A percentile compares a stretch with the other conserved stretches of the same genome.
phyloP scores from a whole-genome alignment of 2,329 filamentous ascomycete species.

The Polytolypa hystricis region DNA sequence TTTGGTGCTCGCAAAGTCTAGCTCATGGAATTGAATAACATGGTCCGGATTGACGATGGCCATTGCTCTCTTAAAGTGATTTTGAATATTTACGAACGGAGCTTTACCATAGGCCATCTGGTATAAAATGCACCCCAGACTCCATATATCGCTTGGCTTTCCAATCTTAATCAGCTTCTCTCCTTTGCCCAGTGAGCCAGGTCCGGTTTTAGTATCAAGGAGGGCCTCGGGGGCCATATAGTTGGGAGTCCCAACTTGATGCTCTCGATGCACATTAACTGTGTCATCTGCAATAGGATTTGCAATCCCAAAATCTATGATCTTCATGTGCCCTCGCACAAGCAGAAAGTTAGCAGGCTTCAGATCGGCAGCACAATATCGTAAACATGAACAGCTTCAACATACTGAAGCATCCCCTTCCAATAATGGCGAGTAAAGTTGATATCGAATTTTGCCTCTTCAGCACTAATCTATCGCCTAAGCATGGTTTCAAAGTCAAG shows the following conservation, averaged over 20 bases:
- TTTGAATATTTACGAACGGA: constrained; percentile 74
- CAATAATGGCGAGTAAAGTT: constrained; percentile 82
- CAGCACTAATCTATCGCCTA: constrained; percentile 52
- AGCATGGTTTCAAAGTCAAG: constrained; percentile 72
- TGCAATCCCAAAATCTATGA: constrained; percentile 91
- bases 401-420: constrained; percentile 91
- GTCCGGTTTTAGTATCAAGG: constrained; percentile 59
- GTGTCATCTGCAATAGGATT: constrained; percentile 89
- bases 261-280: constrained; percentile 82
- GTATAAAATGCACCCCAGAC: constrained; percentile 77
- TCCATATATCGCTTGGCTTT: constrained; percentile 84
- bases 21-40: constrained; percentile 21
- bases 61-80: constrained; percentile 61
- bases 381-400: constrained; percentile 66
- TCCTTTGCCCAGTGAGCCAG: constrained; percentile 39
- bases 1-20: constrained; percentile 24
- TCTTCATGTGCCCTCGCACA: constrained; percentile 67
- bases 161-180: constrained; percentile 64
- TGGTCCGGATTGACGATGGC: constrained; percentile 25
- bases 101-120: constrained; percentile 85
- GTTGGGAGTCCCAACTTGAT: constrained; percentile 79
- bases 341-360: constrained; percentile 89
- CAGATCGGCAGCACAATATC: constrained; percentile 81
- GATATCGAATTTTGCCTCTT: constrained; percentile 61
- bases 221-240: constrained; percentile 91